These are phyloP conservation scores for Aspergillus nanangensis DNA, from an alignment of 495 filamentous ascomycete species.

Conservation along the genomic window DNA sequence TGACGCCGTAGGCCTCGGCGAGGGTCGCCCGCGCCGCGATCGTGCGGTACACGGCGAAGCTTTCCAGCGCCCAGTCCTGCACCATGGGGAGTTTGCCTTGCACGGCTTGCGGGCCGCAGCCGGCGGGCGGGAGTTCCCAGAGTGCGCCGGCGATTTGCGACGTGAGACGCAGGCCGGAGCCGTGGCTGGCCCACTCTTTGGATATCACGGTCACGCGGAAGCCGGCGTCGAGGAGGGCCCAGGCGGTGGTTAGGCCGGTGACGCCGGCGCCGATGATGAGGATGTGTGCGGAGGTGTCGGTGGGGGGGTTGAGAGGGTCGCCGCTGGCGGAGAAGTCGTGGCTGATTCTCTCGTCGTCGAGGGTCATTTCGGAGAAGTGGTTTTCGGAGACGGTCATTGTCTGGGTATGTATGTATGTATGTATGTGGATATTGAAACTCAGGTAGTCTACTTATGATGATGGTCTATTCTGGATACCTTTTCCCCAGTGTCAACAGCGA, in stretches of 20 bases:
- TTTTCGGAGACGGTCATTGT: too few relatives aligned
- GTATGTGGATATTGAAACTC: too few relatives aligned
- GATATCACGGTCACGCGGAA: slow-evolving; percentile 46
- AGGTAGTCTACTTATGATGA: too few relatives aligned
- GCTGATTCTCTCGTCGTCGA: too few relatives aligned
- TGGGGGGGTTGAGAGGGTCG: background rate
- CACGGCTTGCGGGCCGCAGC: slow-evolving; percentile 44
- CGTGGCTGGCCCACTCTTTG: slow-evolving; percentile 39
- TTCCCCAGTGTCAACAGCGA: too few relatives aligned
- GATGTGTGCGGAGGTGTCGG: slow-evolving; percentile 1
- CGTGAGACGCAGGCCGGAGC: slow-evolving; percentile 36
- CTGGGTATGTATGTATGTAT: too few relatives aligned
- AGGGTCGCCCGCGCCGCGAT: slow-evolving; percentile 26
- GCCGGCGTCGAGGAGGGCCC: slow-evolving; percentile 44
- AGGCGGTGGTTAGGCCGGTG: slow-evolving; percentile 38
- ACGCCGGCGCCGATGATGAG: too few relatives aligned
- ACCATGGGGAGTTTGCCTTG: slow-evolving; percentile 32
- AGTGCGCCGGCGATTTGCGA: slow-evolving; percentile 49
- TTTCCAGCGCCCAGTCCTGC: slow-evolving; percentile 41
- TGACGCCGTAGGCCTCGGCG: slow-evolving; percentile 32
- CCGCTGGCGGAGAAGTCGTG: background rate
- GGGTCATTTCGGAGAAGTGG: too few relatives aligned
- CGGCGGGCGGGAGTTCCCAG: slow-evolving; percentile 47
- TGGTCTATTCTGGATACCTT: too few relatives aligned
- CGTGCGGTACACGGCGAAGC: slow-evolving; percentile 37